Conservation (phyloP, 2,329 filamentous ascomycete species). For the Claviceps digitariae region DNA sequence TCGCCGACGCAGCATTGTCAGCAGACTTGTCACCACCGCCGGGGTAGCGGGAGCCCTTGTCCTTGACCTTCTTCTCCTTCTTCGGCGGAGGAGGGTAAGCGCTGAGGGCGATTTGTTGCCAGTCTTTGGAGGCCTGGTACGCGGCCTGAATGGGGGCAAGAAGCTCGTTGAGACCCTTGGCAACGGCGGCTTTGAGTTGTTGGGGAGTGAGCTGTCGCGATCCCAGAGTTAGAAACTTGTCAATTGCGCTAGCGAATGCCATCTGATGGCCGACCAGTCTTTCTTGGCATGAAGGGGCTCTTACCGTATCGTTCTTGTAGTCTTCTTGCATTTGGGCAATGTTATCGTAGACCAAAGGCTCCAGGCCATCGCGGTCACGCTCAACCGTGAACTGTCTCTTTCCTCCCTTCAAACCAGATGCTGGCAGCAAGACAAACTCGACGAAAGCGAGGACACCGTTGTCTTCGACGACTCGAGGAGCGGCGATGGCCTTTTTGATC, state of each 20-base stretch:
- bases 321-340: constrained; percentile 67
- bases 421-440: constrained; percentile 75
- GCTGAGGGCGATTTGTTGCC: constrained; percentile 54
- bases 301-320: constrained; percentile 63
- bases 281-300: constrained; percentile 15
- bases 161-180: constrained; percentile 57
- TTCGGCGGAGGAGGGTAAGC: constrained; percentile 68
- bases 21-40: constrained; percentile 17
- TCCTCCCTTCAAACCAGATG: constrained; percentile 45
- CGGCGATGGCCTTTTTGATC: constrained; percentile 70
- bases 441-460: constrained; percentile 83
- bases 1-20: neutral
- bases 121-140: constrained; percentile 58
- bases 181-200: constrained; percentile 72
- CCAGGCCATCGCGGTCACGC: constrained; percentile 48
- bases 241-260: too few relatives aligned
- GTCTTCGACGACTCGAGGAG: constrained; percentile 62
- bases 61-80: constrained; percentile 66
- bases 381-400: constrained; percentile 54
- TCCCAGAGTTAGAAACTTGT: neutral
- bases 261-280: too few relatives aligned
- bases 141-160: constrained; percentile 65
- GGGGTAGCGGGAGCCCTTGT: constrained; percentile 56
- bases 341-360: constrained; percentile 66
- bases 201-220: constrained; percentile 60